These are phyloP conservation scores for Pyrrhoderma noxium DNA, from an alignment of 1,284 basidiomycete genomes.

Conservation along the genomic window DNA sequence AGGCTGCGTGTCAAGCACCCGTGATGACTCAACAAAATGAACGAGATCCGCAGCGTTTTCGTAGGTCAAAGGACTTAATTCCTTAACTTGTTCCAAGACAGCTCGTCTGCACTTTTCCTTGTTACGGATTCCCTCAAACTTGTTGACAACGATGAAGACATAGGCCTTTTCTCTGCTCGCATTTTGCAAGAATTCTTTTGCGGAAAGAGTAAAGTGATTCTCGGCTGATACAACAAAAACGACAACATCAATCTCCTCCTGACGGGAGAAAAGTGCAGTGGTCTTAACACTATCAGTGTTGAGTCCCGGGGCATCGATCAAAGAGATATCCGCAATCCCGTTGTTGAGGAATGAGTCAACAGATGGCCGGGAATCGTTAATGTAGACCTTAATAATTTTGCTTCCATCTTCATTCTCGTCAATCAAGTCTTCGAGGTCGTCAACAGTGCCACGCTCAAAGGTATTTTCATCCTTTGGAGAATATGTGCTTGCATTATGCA, in stretches of 20 bases:
- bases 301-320: slow-evolving; percentile 97
- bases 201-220: slow-evolving; percentile 97
- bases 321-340: slow-evolving; percentile 94
- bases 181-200: slow-evolving; percentile 90
- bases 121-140: slow-evolving; percentile 93
- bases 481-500: slow-evolving; percentile 68
- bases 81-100: slow-evolving; percentile 92
- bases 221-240: slow-evolving; percentile 98
- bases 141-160: slow-evolving; percentile 98
- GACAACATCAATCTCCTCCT: slow-evolving; percentile 98
- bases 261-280: slow-evolving; percentile 91
- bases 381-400: slow-evolving; percentile 77
- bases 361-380: slow-evolving; percentile 66
- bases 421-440: slow-evolving; percentile 76
- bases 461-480: slow-evolving; percentile 68
- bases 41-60: slow-evolving; percentile 91
- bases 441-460: slow-evolving; percentile 62
- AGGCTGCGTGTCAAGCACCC: slow-evolving; percentile 55
- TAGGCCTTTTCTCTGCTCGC: slow-evolving; percentile 98
- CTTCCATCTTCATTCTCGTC: slow-evolving; percentile 71
- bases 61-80: slow-evolving; percentile 87
- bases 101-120: slow-evolving; percentile 88
- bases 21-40: slow-evolving; percentile 93
- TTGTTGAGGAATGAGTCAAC: slow-evolving; percentile 88
- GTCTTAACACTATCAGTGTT: slow-evolving; percentile 96